Evolutionary conservation across 163 green algal genomes (phyloP).

Genomic region (Prototheca cutis): DNA sequence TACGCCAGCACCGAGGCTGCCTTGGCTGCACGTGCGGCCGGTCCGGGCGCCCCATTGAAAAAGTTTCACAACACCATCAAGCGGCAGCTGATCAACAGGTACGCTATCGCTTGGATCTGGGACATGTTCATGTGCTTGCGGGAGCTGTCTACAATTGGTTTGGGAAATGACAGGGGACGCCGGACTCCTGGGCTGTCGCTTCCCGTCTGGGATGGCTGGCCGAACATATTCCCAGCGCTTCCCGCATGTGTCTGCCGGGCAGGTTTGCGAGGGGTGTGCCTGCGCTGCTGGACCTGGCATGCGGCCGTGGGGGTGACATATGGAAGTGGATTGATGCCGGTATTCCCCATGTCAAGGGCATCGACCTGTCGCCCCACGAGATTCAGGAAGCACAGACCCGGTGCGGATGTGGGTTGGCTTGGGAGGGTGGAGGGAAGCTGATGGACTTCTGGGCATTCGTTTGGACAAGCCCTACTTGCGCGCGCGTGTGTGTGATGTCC

Average conservation of each 20-base stretch:
- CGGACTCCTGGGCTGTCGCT: too few relatives aligned
- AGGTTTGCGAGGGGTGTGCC: constrained; percentile 59
- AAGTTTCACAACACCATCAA: constrained; percentile 88
- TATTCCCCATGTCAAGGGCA: constrained; percentile 61
- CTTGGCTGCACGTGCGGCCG: constrained; percentile 30
- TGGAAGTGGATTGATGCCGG: constrained; percentile 73
- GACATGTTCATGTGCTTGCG: background rate
- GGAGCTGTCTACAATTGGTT: too few relatives aligned
- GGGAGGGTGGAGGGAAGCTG: too few relatives aligned
- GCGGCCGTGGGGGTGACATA: constrained; percentile 80
- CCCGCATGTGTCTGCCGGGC: constrained; percentile 7
- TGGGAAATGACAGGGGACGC: too few relatives aligned
- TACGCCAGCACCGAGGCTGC: constrained; percentile 26
- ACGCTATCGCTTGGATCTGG: background rate
- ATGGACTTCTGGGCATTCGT: too few relatives aligned
- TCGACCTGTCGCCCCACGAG: constrained; percentile 76
- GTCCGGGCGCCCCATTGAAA: constrained; percentile 59
- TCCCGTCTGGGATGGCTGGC: too few relatives aligned
- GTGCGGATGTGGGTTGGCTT: too few relatives aligned
- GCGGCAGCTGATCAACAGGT: constrained; percentile 56
- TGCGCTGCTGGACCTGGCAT: constrained; percentile 75
- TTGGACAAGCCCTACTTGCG: too few relatives aligned
- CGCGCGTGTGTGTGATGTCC: too few relatives aligned
- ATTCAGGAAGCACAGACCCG: constrained; percentile 65
- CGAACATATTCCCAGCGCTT: background rate